Evolutionary conservation across 345 rosid genomes (phyloP), one percentile per base, ranked within the genome.

Genomic region (Eucalyptus leucophloia): DNA sequence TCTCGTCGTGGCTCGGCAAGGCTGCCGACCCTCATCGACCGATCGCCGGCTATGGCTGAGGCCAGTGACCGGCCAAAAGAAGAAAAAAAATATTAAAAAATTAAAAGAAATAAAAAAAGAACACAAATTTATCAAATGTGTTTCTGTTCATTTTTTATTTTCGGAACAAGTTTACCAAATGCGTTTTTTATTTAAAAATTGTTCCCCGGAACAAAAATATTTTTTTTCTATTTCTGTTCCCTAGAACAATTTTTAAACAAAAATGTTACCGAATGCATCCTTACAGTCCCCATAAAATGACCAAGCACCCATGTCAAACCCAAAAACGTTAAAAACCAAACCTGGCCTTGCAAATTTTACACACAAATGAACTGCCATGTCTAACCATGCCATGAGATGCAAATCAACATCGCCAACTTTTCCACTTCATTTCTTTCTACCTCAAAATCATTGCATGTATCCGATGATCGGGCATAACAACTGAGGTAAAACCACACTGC

Each of bases 131-230:
- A 47, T 4, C 1, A 11, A 3, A 47, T 12, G 0, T 11, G 12
- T 47, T 10, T 47, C 1, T 3, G 0, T 47, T 47, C 0, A 47
- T 47, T 47, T 47, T 47, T 47, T 47, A 47, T 47, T 47, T 12
- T 1, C 49, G 4, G 11, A 47, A 47, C 0, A 47, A 47, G 4
- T 47, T 47, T 47, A 47, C 49, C 49, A 47, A 47, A 47, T 4
- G 12, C 4, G 12, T 3, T 47, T 47, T 47, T 47, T 47, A 47
- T 47, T 47, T 4, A 47, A 47, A 47, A 47, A 47, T 0, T 47
- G 0, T 47, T 47, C 12, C 11, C 12, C 12, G 1, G 4, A 47
- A 11, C 12, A 47, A 0, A 47, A 47, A 10, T 1, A 47, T 47
- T 47, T 47, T 47, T 45, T 45, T 45, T 10, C 12, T 12, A 47